phyloP scores from a whole-genome alignment of 208 protist species.

The Trypanosoma brucei region DNA sequence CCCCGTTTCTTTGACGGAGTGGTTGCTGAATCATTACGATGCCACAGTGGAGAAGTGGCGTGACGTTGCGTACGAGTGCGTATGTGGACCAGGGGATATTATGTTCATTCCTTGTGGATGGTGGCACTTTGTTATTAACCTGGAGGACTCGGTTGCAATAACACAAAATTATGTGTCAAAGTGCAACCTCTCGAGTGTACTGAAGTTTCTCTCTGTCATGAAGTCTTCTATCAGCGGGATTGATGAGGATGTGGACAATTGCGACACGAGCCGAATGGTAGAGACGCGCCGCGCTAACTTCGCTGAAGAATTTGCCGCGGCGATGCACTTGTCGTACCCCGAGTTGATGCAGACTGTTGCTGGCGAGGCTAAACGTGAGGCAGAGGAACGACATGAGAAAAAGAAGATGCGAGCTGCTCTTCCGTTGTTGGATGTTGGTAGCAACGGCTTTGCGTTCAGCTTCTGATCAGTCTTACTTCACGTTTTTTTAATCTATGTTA shows the following conservation, averaged over 20 bases:
- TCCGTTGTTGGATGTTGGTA: constrained; percentile 41
- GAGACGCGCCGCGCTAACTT: constrained; percentile 45
- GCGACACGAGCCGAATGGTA: constrained; percentile 35
- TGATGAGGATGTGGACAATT: constrained; percentile 69
- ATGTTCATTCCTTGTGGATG: constrained; percentile 88
- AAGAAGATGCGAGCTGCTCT: constrained; percentile 30
- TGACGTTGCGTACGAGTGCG: constrained; percentile 70
- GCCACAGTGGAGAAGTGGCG: constrained; percentile 56
- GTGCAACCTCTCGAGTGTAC: constrained; percentile 63
- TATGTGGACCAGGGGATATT: constrained; percentile 84
- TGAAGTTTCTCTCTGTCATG: constrained; percentile 82
- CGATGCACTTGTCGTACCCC: constrained; percentile 53
- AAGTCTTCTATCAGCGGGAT: constrained; percentile 83
- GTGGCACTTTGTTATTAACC: constrained; percentile 90
- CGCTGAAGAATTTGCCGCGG: constrained; percentile 51
- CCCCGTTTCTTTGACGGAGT: constrained; percentile 86
- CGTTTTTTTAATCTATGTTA: no score
- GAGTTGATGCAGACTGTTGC: constrained; percentile 56
- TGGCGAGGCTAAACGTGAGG: constrained; percentile 41
- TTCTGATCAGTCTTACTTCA: constrained; percentile 33
- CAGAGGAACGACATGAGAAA: constrained; percentile 40
- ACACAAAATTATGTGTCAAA: constrained; percentile 90
- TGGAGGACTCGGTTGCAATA: constrained; percentile 81
- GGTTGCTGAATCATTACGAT: constrained; percentile 85
- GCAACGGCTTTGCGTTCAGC: constrained; percentile 70